Base-by-base conservation (phyloP, 1,139 yeast genomes). In the Arxiozyma telluris region DNA sequence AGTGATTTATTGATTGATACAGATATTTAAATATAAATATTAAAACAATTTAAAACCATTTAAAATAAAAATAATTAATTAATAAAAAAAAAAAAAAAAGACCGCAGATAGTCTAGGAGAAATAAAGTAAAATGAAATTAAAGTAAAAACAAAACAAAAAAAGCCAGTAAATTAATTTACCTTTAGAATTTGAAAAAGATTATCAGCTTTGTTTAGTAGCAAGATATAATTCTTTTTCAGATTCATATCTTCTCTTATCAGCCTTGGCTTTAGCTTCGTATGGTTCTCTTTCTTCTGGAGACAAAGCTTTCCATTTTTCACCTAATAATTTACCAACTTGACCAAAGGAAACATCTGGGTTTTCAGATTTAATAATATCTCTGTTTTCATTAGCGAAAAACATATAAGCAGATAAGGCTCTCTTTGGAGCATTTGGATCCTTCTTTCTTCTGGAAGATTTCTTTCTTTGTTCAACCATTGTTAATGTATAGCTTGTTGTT, bases 341-440 rank as follows among this genome's bases (percentile, higher is more conserved):
- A 64, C 96, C 96, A 69, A 91, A 90, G 53, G 91, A 75, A 65
- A 88, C 87, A 71, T 95, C 96, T 63, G 96, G 96, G 81, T 91
- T 87, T 73, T 90, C 96, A 60, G 93, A 83, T 73, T 96, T 82
- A 65, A 93, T 96, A 62, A 83, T 81, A 74, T 91, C 97, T 79
- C 98, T 90, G 81, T 87, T 87, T 69, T 90, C 97, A 71, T 89
- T 90, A 66, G 98, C 98, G 70, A 91, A 93, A 81, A 88, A 91
- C 98, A 93, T 91, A 83, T 93, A 93, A 54, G 98, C 97, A 59
- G 97, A 89, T 71, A 93, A 78, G 44, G 98, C 89, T 75, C 98
- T 86, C 88, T 93, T 93, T 73, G 98, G 98, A 61, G 98, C 98
- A 75, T 91, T 91, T 77, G 98, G 98, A 76, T 93, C 97, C 75